Percentiles rank a stretch among this genome's conserved stretches.
phyloP scores from a whole-genome alignment of 2,329 filamentous ascomycete genomes.

The Claviceps quebecensis region DNA sequence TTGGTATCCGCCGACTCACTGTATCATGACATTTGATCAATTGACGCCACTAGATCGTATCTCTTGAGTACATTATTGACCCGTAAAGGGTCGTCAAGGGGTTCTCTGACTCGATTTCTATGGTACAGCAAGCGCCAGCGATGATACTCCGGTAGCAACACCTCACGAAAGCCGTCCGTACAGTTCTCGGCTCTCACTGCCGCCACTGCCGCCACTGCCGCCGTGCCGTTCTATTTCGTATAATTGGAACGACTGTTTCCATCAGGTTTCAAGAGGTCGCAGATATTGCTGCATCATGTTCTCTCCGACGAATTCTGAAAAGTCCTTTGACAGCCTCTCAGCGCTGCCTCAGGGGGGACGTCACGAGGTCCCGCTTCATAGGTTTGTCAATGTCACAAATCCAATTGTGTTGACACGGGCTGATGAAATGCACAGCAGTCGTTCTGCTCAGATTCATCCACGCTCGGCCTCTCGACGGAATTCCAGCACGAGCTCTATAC shows the following conservation, averaged over 20 bases:
- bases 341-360: slow-evolving; percentile 36
- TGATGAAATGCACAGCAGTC: slow-evolving; percentile 18
- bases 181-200: slow-evolving; percentile 17
- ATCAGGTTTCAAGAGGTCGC: not conserved
- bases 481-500: slow-evolving; percentile 77
- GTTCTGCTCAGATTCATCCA: slow-evolving; percentile 31
- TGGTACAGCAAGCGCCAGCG: slow-evolving; percentile 16
- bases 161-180: slow-evolving; percentile 18
- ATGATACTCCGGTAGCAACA: slow-evolving; percentile 35
- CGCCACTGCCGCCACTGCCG: not conserved
- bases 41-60: not conserved
- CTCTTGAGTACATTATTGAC: not conserved
- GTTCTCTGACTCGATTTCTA: not conserved
- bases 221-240: not conserved
- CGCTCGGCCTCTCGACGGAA: slow-evolving; percentile 48
- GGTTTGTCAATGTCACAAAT: slow-evolving; percentile 22
- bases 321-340: slow-evolving; percentile 51
- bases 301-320: slow-evolving; percentile 42
- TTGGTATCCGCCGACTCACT: not conserved
- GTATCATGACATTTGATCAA: slow-evolving; percentile 1
- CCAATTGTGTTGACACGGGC: slow-evolving; percentile 2
- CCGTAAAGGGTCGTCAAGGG: not conserved
- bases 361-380: slow-evolving; percentile 45
- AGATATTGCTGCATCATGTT: slow-evolving; percentile 36
- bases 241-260: not conserved